Base-by-base conservation (phyloP, 768 basidiomycete species). In the Auriscalpium vulgare region DNA sequence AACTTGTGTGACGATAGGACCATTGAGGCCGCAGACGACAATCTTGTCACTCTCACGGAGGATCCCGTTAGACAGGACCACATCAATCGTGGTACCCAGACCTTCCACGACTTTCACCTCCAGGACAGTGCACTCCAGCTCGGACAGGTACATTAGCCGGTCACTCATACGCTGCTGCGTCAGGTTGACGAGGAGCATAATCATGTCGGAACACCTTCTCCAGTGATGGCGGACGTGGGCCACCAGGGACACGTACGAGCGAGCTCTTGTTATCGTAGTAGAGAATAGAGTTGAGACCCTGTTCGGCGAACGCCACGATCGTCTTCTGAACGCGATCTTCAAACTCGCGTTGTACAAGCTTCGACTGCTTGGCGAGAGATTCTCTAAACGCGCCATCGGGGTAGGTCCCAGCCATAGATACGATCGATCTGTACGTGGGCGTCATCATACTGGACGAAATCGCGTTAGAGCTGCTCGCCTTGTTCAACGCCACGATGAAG, bases 71-170 rank as follows among this genome's bases (percentile, higher is more conserved):
- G 91, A 93, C 56, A 98, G 77, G 34, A 98, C 85, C 17, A 98
- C 93, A 74, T 98, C 95, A 64, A 98, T 92, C 0, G 97, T 98
- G 34, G 95, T 98, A 35, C 97, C 97, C 50, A 98, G 77, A 65
- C 97, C 97, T 72, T 99, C 97, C 62, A 98, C 84, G 59, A 97
- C 91, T 78, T 99, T 99, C 69, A 98, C 97, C 71, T 98, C 97
- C 56, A 99, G 82, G 10, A 99, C 92, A 7, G 97, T 99, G 71
- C 95, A 97, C 73, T 97, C 94, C 46, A 98, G 78, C 67, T 97
- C 94, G 35, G 93, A 91, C 57, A 98, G 80, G 73, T 98, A 99
- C 97, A 98, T 99, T 59, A 99, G 79, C 45, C 88, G 82, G 69
- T 95, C 91, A 69, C 88, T 93, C 95, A 98, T 97, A 57, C 97